phyloP scores from a whole-genome alignment of 176 grass and related monocot species.

The Thinopyrum elongatum region DNA sequence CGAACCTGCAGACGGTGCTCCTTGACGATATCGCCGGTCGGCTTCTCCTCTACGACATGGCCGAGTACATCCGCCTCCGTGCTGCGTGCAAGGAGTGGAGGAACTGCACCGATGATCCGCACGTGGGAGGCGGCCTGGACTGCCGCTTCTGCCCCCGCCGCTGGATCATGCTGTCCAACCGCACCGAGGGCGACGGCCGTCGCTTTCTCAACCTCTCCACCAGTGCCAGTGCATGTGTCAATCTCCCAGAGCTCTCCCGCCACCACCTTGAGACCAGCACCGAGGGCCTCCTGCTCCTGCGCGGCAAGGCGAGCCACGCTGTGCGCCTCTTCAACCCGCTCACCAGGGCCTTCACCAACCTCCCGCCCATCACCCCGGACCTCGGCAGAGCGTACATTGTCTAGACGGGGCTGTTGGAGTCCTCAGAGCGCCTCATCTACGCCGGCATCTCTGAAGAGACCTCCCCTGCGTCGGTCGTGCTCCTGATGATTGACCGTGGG shows the following conservation, averaged over 20 bases:
- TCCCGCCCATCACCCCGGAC: not conserved
- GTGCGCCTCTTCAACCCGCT: not conserved
- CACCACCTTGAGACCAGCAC: constrained; percentile 7
- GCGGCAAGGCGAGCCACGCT: not conserved
- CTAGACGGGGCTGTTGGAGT: not conserved
- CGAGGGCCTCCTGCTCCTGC: not conserved
- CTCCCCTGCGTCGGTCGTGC: not conserved
- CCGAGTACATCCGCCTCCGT: constrained; percentile 6
- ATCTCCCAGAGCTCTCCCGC: not conserved
- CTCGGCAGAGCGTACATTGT: not conserved
- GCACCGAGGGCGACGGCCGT: not conserved
- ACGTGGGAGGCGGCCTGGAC: not conserved
- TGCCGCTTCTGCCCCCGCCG: not conserved
- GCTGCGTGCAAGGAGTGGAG: constrained; percentile 12
- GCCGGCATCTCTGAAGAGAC: not conserved
- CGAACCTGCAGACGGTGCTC: not conserved
- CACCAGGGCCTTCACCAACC: not conserved
- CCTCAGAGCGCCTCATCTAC: not conserved
- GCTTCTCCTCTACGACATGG: not conserved
- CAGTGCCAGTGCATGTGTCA: not conserved
- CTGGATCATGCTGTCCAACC: constrained; percentile 9
- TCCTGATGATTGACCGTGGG: not conserved
- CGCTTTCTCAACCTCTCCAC: not conserved
- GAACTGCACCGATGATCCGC: not conserved
- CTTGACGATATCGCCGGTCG: not conserved